A percentile compares a stretch with the other conserved stretches of the same genome.
These are phyloP conservation scores for Luffa aegyptiaca DNA, from an alignment of 306 rosid species.

Conservation along the genomic window DNA sequence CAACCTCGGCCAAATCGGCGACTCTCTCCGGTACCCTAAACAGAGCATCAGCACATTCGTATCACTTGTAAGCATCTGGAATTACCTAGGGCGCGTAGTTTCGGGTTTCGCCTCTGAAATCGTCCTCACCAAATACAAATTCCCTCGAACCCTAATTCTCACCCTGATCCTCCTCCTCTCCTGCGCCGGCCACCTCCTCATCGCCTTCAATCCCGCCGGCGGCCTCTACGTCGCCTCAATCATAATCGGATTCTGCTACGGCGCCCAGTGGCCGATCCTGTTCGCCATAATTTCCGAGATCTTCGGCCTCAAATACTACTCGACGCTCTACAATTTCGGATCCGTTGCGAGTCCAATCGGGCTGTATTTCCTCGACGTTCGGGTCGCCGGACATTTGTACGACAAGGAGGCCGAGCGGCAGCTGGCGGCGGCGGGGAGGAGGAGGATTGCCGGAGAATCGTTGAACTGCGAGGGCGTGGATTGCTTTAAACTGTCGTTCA, in stretches of 20 bases:
- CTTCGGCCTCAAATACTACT: conserved; percentile 18
- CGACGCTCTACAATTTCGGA: conserved; percentile 15
- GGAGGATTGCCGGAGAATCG: neutral
- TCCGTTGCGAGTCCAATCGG: conserved; percentile 15
- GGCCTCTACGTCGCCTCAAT: conserved; percentile 36
- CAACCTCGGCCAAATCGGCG: conserved; percentile 40
- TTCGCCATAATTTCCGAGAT: conserved; percentile 13
- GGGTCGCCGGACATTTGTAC: conserved; percentile 8
- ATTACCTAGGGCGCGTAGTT: conserved; percentile 39
- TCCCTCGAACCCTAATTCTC: conserved; percentile 41
- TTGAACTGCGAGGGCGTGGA: conserved; percentile 3
- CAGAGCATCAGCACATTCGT: conserved; percentile 33
- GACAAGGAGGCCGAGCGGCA: conserved; percentile 1
- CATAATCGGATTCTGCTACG: conserved; percentile 13
- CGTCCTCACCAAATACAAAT: conserved; percentile 21
- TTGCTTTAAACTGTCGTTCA: conserved; percentile 10
- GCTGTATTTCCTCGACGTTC: conserved; percentile 7
- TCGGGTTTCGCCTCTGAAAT: conserved; percentile 39
- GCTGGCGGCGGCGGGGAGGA: neutral
- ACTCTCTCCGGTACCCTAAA: conserved; percentile 24
- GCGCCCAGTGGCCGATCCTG: conserved; percentile 16
- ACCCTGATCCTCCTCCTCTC: conserved; percentile 34
- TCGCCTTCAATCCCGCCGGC: conserved; percentile 29
- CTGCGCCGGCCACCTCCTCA: conserved; percentile 41
- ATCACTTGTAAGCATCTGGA: conserved; percentile 48